Percentiles rank a stretch among this genome's conserved stretches.
phyloP scores from a whole-genome alignment of 208 protist genomes.

The Acanthamoeba healyi region DNA sequence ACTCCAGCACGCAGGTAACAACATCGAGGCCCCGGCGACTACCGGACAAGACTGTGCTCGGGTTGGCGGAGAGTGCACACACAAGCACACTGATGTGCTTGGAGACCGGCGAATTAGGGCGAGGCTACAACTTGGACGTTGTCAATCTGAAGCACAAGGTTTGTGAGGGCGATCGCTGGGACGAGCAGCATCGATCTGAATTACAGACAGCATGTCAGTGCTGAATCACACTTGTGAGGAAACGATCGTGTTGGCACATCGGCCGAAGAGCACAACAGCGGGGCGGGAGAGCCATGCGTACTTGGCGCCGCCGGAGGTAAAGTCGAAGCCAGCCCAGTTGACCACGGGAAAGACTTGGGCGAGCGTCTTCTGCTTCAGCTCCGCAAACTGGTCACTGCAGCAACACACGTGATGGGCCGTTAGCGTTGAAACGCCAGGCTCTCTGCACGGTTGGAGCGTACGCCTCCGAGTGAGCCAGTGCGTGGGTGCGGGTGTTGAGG shows the following conservation, averaged over 20 bases:
- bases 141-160: not conserved
- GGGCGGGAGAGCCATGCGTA: not conserved
- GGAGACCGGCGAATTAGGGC: too few relatives aligned
- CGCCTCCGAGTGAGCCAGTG: not conserved
- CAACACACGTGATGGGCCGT: not conserved
- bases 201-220: not conserved
- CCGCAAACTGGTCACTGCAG: slow-evolving; percentile 15
- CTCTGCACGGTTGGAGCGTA: not conserved
- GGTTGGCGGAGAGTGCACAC: too few relatives aligned
- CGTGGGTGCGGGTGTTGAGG: not conserved
- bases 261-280: not conserved
- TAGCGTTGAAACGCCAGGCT: not conserved
- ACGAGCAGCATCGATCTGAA: not conserved
- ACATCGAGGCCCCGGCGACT: too few relatives aligned
- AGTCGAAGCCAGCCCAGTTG: not conserved
- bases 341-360: not conserved
- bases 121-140: not conserved
- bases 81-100: too few relatives aligned
- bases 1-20: too few relatives aligned
- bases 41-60: too few relatives aligned
- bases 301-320: not conserved
- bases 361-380: not conserved
- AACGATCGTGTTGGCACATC: not conserved
- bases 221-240: too few relatives aligned
- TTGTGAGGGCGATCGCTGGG: not conserved